Base-by-base conservation (phyloP, 163 green algal species). In the Smithsoniella earleae region DNA sequence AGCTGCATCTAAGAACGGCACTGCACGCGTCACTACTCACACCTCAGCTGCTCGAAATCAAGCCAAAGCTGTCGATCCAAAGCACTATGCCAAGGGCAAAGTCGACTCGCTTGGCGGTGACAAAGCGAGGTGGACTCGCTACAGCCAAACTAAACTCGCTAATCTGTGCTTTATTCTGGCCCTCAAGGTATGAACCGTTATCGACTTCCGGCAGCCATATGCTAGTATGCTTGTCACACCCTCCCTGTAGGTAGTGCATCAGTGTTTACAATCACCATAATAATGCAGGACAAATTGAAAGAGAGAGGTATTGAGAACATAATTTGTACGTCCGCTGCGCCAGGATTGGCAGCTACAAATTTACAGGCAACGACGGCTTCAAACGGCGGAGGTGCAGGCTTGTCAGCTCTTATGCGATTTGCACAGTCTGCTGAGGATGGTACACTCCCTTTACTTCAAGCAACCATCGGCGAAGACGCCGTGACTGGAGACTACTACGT, bases 391-490 rank as follows among this genome's bases (percentile, higher is more conserved):
- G 49, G 49, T 27, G 16, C 33, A 8, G 49, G 49, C 8, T 27
- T 64, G 49, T 27, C 31, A 27, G 16, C 33, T 6, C 6, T 64
- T 6, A 64, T 64, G 49, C 49, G 49, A 25, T 64, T 64, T 18
- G 49, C 49, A 64, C 49, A 64, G 49, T 64, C 49, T 18, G 49
- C 49, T 10, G 49, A 64, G 49, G 49, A 64, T 27, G 49, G 49
- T 27, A 64, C 49, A 8, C 49, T 64, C 25, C 49, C 49, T 25
- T 27, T 64, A 27, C 49, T 64, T 25, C 25, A 64, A 27, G 31
- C 25, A 25, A 64, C 13, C 49, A 27, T 27, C 5, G 1, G 49
- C 6, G 8, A 25, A 25, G 49, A 64, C 0, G 33, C 13, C 6
- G 6, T 36, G 49, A 36, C 49, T 6, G 49, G 49, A 27, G 49